Conservation (phyloP, 495 filamentous ascomycete genomes). For the Astrothelium macrocarpum region DNA sequence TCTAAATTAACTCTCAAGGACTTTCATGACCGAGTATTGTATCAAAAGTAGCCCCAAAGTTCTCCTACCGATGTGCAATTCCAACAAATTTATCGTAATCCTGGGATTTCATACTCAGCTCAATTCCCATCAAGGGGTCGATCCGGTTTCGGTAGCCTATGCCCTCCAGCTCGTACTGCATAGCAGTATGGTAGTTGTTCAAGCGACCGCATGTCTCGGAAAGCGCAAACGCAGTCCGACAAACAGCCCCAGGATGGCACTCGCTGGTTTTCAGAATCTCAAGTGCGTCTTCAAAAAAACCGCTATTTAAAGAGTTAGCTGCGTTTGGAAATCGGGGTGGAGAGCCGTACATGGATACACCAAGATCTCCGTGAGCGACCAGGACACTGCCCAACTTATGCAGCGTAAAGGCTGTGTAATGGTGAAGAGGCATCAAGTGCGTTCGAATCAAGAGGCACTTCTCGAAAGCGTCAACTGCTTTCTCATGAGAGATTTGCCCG, state of each 20-base stretch:
- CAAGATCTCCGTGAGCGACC: not conserved
- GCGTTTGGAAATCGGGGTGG: not conserved
- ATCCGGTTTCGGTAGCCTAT: not conserved
- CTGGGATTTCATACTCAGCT: not conserved
- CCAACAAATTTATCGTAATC: not conserved
- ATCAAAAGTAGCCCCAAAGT: no score
- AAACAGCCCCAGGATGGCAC: not conserved
- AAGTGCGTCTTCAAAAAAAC: not conserved
- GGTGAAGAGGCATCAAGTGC: not conserved
- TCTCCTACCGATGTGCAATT: not conserved
- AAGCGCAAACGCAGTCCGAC: not conserved
- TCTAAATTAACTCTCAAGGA: no score
- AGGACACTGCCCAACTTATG: not conserved
- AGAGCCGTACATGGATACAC: not conserved
- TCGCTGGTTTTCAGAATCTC: not conserved
- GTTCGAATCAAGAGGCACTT: not conserved
- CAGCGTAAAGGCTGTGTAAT: not conserved
- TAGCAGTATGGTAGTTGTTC: not conserved
- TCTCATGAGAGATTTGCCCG: not conserved
- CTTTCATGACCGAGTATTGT: no score
- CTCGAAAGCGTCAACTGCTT: not conserved
- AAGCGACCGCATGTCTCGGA: not conserved
- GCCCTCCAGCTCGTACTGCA: not conserved
- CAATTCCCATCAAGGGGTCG: not conserved
- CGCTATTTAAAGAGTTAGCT: not conserved